Evolutionary conservation across 306 rosid genomes (phyloP).

Genomic region (Hippophae tibetana): DNA sequence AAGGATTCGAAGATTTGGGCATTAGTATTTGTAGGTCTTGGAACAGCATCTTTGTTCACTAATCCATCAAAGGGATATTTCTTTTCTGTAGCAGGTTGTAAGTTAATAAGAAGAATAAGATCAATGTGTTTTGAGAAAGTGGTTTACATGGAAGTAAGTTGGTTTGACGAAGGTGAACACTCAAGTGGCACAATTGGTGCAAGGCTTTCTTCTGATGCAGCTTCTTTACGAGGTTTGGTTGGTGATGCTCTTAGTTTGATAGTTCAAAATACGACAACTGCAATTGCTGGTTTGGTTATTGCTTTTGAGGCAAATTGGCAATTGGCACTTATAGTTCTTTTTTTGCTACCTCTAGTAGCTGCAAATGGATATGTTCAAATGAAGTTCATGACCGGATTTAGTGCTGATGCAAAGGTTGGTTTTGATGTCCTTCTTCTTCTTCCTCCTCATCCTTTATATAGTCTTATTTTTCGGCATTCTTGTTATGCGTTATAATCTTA

Average conservation of each 20-base stretch:
- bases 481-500: no score
- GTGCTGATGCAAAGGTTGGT: slow-evolving; percentile 58
- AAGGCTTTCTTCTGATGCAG: slow-evolving; percentile 64
- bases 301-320: slow-evolving; percentile 62
- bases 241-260: slow-evolving; percentile 64
- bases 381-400: slow-evolving; percentile 48
- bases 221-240: slow-evolving; percentile 43
- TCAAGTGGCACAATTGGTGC: slow-evolving; percentile 72
- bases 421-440: no score
- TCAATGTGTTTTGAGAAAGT: slow-evolving; percentile 55
- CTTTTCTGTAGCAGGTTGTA: slow-evolving; percentile 60
- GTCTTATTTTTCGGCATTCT: background rate
- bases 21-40: slow-evolving; percentile 33
- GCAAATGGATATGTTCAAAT: slow-evolving; percentile 46
- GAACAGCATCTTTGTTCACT: slow-evolving; percentile 28
- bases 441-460: no score
- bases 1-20: slow-evolving; percentile 66
- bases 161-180: slow-evolving; percentile 66
- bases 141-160: slow-evolving; percentile 62
- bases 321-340: slow-evolving; percentile 51
- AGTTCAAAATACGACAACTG: slow-evolving; percentile 44
- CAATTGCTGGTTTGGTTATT: slow-evolving; percentile 46
- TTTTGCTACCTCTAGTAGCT: slow-evolving; percentile 44
- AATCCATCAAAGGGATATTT: slow-evolving; percentile 42
- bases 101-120: slow-evolving; percentile 47